Evolutionary conservation across 306 rosid genomes (phyloP).

Genomic region (Crotalaria pallida): DNA sequence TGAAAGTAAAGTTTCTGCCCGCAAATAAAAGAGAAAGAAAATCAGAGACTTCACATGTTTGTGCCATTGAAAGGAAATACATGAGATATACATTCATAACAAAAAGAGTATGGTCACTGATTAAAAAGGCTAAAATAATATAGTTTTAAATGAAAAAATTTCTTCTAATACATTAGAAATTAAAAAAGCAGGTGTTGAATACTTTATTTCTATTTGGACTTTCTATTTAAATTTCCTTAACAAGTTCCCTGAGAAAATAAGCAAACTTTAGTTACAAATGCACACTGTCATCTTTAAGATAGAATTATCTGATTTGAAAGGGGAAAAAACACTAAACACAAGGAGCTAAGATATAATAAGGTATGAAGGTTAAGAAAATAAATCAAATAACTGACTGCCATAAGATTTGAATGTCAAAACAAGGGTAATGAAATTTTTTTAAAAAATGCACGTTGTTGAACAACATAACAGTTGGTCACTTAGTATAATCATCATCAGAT

Average conservation of each 20-base stretch:
- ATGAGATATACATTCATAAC: not conserved
- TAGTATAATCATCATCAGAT: not conserved
- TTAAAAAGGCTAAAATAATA: not conserved
- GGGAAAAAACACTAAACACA: not conserved
- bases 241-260: not conserved
- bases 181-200: not conserved
- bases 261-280: not conserved
- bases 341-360: not conserved
- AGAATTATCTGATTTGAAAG: not conserved
- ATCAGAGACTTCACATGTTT: not conserved
- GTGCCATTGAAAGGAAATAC: not conserved
- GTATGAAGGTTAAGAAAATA: not conserved
- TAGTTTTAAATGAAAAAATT: not conserved
- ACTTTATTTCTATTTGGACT: not conserved
- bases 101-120: not conserved
- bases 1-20: not conserved
- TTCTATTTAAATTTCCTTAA: not conserved
- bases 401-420: not conserved
- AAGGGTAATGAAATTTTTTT: not conserved
- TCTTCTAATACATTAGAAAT: not conserved
- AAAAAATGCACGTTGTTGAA: not conserved
- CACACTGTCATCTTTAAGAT: not conserved
- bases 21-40: not conserved
- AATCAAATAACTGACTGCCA: not conserved
- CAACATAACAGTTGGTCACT: not conserved